A percentile compares a stretch with the other conserved stretches of the same genome.
These are phyloP conservation scores for Aspergillaceae sp. DNA, from an alignment of 2,329 filamentous ascomycete species.

Conservation along the genomic window DNA sequence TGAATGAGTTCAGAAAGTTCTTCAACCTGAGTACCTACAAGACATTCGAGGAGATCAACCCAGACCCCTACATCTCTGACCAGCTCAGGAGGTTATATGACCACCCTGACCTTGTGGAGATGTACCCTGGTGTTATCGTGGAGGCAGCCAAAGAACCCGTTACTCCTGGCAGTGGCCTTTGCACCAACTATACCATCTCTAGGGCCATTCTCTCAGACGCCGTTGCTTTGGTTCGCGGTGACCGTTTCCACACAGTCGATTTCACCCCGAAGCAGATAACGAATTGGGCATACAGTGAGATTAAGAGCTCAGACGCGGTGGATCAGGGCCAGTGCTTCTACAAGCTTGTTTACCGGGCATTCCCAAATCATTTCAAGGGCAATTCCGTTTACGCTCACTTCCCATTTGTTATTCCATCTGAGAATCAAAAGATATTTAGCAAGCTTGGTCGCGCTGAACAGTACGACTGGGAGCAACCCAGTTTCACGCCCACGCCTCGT, in stretches of 20 bases:
- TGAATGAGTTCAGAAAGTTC: constrained; percentile 50
- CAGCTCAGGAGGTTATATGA: constrained; percentile 42
- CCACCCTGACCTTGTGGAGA: constrained; percentile 46
- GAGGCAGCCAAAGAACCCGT: constrained; percentile 49
- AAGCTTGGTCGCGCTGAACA: constrained; percentile 33
- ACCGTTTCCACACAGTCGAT: constrained; percentile 41
- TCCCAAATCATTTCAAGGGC: constrained; percentile 42
- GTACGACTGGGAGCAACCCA: constrained; percentile 33
- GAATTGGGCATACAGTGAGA: constrained; percentile 39
- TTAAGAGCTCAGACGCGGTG: constrained; percentile 35
- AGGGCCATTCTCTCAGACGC: constrained; percentile 40
- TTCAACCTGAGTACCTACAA: constrained; percentile 45
- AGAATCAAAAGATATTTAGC: constrained; percentile 38
- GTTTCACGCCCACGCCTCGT: constrained; percentile 23
- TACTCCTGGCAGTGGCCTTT: constrained; percentile 41
- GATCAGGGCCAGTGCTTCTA: constrained; percentile 45
- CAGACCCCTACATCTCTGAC: constrained; percentile 40
- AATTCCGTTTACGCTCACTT: constrained; percentile 45
- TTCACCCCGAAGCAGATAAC: constrained; percentile 38
- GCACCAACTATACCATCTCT: constrained; percentile 40
- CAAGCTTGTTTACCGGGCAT: constrained; percentile 43
- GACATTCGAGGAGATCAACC: constrained; percentile 46
- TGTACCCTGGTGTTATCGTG: constrained; percentile 51
- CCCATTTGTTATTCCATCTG: constrained; percentile 40
- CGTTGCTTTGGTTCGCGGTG: constrained; percentile 38